phyloP scores from a whole-genome alignment of 2,329 filamentous ascomycete genomes.

The Fusarium floridanum region DNA sequence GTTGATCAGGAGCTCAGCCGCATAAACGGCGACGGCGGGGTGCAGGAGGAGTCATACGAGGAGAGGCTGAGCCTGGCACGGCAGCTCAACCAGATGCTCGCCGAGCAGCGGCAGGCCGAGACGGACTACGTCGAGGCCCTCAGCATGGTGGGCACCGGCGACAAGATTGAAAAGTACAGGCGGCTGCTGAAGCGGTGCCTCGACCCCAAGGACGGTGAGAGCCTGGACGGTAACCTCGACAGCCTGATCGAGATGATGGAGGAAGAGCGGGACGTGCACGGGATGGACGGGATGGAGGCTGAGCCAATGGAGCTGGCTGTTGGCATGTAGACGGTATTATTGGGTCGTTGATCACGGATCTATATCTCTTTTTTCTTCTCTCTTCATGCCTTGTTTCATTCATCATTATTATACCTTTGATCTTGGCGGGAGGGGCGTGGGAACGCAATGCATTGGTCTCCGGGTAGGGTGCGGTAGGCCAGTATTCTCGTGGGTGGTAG shows the following conservation, averaged over 20 bases:
- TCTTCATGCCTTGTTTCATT: conserved; percentile 16
- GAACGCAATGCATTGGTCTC: conserved; percentile 16
- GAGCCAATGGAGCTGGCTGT: conserved; percentile 50
- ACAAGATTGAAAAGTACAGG: conserved; percentile 81
- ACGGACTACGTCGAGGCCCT: conserved; percentile 77
- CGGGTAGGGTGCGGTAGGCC: conserved; percentile 4
- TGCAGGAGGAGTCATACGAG: conserved; percentile 61
- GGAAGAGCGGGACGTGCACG: conserved; percentile 66
- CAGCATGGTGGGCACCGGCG: conserved; percentile 76
- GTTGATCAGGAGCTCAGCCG: conserved; percentile 65
- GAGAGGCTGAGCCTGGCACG: conserved; percentile 70
- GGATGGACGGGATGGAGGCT: conserved; percentile 49
- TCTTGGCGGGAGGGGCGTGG: conserved; percentile 17
- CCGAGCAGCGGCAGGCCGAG: conserved; percentile 73
- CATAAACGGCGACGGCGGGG: conserved; percentile 61
- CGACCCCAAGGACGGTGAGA: conserved; percentile 74
- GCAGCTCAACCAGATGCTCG: conserved; percentile 67
- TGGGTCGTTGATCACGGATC: conserved; percentile 18
- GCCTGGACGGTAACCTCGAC: conserved; percentile 74
- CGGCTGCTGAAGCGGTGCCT: conserved; percentile 77
- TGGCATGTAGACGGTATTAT: conserved; percentile 38
- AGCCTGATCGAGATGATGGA: conserved; percentile 74
- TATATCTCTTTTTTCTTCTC: background rate
- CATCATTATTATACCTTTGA: conserved; percentile 41
- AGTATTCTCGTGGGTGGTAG: conserved; percentile 10